Conservation (phyloP, 106 monocot species). For the Dioscorea zingiberensis region DNA sequence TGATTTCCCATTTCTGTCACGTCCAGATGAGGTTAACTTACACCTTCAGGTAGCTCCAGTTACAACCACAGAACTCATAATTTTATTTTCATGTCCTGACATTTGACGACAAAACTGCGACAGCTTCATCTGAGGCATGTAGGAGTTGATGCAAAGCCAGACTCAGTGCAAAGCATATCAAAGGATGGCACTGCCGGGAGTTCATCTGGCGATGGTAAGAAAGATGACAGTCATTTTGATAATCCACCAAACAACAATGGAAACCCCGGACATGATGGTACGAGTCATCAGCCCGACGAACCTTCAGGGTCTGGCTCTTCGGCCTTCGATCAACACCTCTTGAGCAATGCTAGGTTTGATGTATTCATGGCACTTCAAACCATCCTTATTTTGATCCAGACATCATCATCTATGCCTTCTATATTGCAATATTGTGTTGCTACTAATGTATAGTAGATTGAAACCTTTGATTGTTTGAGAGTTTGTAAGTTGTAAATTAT, state of each 20-base stretch:
- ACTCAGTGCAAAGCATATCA: slow-evolving; percentile 22
- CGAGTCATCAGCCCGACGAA: not conserved
- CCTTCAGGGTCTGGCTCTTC: slow-evolving; percentile 14
- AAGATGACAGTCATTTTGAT: slow-evolving; percentile 17
- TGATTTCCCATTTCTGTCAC: slow-evolving; percentile 97
- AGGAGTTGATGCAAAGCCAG: slow-evolving; percentile 62
- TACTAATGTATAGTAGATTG: no score
- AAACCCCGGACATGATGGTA: slow-evolving; percentile 9
- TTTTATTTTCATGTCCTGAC: not conserved
- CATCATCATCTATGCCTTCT: no score
- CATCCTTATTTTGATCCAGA: no score
- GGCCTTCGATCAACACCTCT: slow-evolving; percentile 5
- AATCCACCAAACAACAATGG: slow-evolving; percentile 18
- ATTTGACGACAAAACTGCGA: not conserved
- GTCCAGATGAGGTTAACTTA: slow-evolving; percentile 92
- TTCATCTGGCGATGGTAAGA: slow-evolving; percentile 19
- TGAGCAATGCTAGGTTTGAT: not conserved
- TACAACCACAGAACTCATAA: not conserved
- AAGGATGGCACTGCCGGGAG: slow-evolving; percentile 36
- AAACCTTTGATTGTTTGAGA: no score
- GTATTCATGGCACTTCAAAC: no score
- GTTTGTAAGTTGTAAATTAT: no score
- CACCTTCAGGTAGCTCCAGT: slow-evolving; percentile 75
- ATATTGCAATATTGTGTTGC: no score
- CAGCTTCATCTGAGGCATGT: slow-evolving; percentile 96